Evolutionary conservation across 2,329 filamentous ascomycete species (phyloP).

Genomic region (Fusarium tjaetaba): DNA sequence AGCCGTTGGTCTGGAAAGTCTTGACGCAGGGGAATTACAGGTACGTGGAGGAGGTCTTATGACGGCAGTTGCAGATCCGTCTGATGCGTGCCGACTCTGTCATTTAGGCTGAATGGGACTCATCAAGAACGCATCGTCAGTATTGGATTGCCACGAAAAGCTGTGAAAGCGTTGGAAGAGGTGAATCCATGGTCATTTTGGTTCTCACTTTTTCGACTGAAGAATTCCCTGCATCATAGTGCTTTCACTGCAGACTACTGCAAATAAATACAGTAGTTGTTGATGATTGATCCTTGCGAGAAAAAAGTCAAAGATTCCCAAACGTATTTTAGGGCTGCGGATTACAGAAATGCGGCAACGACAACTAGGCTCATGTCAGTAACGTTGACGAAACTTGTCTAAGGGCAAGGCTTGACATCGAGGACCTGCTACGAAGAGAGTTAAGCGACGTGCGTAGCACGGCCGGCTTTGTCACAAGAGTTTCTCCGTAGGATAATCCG

Average conservation of each 20-base stretch:
- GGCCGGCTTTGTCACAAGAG: too few relatives aligned
- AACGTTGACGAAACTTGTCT: not conserved
- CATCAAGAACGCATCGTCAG: not conserved
- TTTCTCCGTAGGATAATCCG: not conserved
- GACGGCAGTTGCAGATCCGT: not conserved
- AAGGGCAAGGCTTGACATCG: not conserved
- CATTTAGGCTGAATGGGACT: not conserved
- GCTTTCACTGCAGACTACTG: not conserved
- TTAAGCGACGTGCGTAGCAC: not conserved
- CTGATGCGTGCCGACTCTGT: not conserved
- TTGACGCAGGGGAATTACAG: slow-evolving; percentile 21
- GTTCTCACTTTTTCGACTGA: not conserved
- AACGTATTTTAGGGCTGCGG: not conserved
- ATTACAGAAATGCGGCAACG: too few relatives aligned
- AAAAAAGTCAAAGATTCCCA: not conserved
- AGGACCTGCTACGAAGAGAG: not conserved
- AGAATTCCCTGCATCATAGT: too few relatives aligned
- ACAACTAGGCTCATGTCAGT: not conserved
- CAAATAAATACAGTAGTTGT: too few relatives aligned
- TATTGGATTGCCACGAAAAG: not conserved
- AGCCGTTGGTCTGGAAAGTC: slow-evolving; percentile 1
- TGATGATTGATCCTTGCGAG: too few relatives aligned
- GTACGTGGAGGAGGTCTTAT: slow-evolving; percentile 4
- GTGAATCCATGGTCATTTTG: too few relatives aligned
- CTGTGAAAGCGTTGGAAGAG: not conserved